Percentiles rank a stretch among this genome's conserved stretches.
Evolutionary conservation across 2,329 filamentous ascomycete species (phyloP).

Genomic region (Calonectria pteridis): DNA sequence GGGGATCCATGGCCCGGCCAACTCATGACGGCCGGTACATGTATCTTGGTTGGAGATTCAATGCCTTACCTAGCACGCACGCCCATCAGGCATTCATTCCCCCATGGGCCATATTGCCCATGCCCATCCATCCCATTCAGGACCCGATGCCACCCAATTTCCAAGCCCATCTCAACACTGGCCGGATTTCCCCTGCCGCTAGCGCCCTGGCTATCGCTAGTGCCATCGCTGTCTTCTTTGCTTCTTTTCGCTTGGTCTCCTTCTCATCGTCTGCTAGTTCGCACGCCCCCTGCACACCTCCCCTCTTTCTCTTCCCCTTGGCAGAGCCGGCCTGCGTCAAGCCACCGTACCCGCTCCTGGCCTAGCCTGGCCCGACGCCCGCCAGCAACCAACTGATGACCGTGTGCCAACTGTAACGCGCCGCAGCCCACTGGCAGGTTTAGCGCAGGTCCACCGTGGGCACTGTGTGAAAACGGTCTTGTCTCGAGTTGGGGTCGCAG

Average conservation of each 20-base stretch:
- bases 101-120: not conserved
- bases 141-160: slow-evolving; percentile 29
- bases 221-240: slow-evolving; percentile 13
- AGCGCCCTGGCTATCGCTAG: not conserved
- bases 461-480: not conserved
- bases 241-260: slow-evolving; percentile 1
- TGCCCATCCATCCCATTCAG: slow-evolving; percentile 3
- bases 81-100: not conserved
- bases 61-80: not conserved
- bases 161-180: slow-evolving; percentile 12
- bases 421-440: slow-evolving; percentile 8
- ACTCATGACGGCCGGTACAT: not conserved
- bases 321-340: slow-evolving; percentile 6
- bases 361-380: slow-evolving; percentile 26
- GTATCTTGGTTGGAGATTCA: slow-evolving; percentile 1
- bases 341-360: slow-evolving; percentile 32
- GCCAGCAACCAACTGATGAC: slow-evolving; percentile 27
- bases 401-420: slow-evolving; percentile 26
- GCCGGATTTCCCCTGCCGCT: slow-evolving; percentile 19
- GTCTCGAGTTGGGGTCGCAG: slow-evolving; percentile 19
- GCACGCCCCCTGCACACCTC: not conserved
- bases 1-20: not conserved
- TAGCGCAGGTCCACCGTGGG: slow-evolving; percentile 3
- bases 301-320: not conserved
- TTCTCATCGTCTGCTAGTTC: slow-evolving; percentile 1